phyloP scores from a whole-genome alignment of 805 yeast genomes.

The Vanderwaltozyma tropicalis region DNA sequence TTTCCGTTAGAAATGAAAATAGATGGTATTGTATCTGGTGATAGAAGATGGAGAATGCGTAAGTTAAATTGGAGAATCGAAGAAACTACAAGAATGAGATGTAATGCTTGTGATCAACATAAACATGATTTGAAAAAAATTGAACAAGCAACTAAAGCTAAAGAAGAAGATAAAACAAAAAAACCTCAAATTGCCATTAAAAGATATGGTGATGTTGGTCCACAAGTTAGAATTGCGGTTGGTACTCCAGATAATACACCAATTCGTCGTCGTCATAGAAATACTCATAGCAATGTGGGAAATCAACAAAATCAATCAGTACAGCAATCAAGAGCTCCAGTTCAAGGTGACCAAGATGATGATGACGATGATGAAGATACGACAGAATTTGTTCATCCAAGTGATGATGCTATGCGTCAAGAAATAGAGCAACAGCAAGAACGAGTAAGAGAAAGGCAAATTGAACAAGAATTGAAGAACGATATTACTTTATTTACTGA shows the following conservation, averaged over 20 bases:
- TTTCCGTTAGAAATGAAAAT: constrained; percentile 76
- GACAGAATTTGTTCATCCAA: constrained; percentile 26
- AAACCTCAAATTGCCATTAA: constrained; percentile 22
- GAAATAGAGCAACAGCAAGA: constrained; percentile 26
- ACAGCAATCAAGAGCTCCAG: neutral
- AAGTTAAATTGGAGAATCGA: constrained; percentile 83
- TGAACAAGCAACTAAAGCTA: constrained; percentile 17
- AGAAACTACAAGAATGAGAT: constrained; percentile 59
- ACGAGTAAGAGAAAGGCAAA: constrained; percentile 22
- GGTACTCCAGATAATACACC: constrained; percentile 26
- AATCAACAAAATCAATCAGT: neutral
- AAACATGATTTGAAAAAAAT: constrained; percentile 33
- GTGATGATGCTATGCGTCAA: constrained; percentile 29
- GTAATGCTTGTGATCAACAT: constrained; percentile 50
- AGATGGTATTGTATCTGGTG: constrained; percentile 54
- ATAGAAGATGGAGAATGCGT: constrained; percentile 82
- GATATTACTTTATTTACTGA: constrained; percentile 48
- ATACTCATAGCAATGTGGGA: neutral
- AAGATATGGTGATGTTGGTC: constrained; percentile 32
- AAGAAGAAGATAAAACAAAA: constrained; percentile 33
- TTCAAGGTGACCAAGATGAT: constrained; percentile 26
- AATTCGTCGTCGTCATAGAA: neutral
- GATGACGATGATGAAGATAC: constrained; percentile 22
- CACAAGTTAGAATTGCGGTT: constrained; percentile 28
- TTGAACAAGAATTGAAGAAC: constrained; percentile 24